Percentiles rank a stretch among this genome's conserved stretches.
These are phyloP conservation scores for Ceratobasidium sp. DNA, from an alignment of 1,284 basidiomycete genomes.

Conservation along the genomic window DNA sequence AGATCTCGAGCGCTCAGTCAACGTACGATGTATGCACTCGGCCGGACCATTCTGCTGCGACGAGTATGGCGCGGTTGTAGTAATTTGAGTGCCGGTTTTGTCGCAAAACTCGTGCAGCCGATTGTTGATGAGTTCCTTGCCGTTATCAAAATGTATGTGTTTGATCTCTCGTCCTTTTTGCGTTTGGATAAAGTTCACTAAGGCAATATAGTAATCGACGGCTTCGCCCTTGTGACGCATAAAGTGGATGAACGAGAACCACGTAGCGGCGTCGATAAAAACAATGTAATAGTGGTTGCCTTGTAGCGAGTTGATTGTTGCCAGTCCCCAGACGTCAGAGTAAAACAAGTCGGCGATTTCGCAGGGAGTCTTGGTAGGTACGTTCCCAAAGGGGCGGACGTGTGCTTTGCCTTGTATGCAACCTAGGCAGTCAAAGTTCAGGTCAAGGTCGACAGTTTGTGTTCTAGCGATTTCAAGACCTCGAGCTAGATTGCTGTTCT, in stretches of 20 bases:
- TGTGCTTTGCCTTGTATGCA: conserved; percentile 18
- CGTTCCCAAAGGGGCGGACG: conserved; percentile 1
- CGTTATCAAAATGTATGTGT: conserved; percentile 33
- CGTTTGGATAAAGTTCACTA: conserved; percentile 16
- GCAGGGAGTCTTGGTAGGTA: background rate
- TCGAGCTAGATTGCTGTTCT: background rate
- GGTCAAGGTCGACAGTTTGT: background rate
- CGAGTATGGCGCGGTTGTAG: conserved; percentile 49
- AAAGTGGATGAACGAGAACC: conserved; percentile 21
- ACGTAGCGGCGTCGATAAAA: conserved; percentile 14
- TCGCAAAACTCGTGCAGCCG: conserved; percentile 1
- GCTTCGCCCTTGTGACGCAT: conserved; percentile 25
- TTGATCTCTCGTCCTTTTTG: conserved; percentile 23
- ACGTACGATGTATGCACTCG: conserved; percentile 51
- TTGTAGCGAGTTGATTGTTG: conserved; percentile 3
- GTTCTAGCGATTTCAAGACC: background rate
- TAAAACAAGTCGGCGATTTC: conserved; percentile 22
- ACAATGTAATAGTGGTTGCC: conserved; percentile 22
- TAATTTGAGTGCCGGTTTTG: conserved; percentile 17
- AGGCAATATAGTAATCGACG: background rate
- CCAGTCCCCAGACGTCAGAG: conserved; percentile 34
- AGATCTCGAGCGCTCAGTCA: conserved; percentile 24
- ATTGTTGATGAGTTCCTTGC: conserved; percentile 8
- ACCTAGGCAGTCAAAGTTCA: conserved; percentile 3
- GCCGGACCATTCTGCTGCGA: conserved; percentile 52